Conservation (phyloP, 1,284 basidiomycete genomes). For the Ustilago cynodontis region DNA sequence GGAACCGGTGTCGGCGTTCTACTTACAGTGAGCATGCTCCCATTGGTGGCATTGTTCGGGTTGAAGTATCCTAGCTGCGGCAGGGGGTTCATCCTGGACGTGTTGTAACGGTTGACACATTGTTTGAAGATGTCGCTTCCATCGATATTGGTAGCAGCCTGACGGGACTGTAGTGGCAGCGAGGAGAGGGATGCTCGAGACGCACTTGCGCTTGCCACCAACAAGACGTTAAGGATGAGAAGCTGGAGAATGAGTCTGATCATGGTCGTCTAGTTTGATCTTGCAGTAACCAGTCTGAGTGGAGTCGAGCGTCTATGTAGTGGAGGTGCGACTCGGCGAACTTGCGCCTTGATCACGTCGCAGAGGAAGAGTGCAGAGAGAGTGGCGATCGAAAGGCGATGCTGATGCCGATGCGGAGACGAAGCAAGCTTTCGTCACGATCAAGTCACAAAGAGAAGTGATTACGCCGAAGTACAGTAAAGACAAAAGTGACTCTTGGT, state of each 20-base stretch:
- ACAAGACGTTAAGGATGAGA: constrained; percentile 16
- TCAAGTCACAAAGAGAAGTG: background rate
- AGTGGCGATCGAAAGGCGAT: background rate
- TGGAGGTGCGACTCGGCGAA: background rate
- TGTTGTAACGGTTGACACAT: constrained; percentile 48
- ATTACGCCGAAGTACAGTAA: background rate
- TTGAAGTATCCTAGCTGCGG: constrained; percentile 40
- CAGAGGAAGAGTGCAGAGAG: background rate
- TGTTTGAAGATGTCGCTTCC: constrained; percentile 37
- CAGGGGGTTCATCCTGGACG: constrained; percentile 42
- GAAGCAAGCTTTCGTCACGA: background rate
- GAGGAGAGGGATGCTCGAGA: constrained; percentile 29
- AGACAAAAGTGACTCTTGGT: background rate
- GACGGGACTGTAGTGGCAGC: constrained; percentile 8
- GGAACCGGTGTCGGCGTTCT: background rate
- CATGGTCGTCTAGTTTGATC: background rate
- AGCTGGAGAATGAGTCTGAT: background rate
- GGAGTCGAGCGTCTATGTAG: background rate
- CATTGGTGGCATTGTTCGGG: constrained; percentile 46
- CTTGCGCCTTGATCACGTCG: constrained; percentile 2
- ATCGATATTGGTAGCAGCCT: constrained; percentile 7
- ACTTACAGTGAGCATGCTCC: constrained; percentile 53
- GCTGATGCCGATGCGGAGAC: background rate
- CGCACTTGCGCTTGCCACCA: background rate
- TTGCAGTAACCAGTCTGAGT: background rate